These are phyloP conservation scores for Leccinum truebloodii DNA, from an alignment of 768 basidiomycete genomes.

Conservation along the genomic window DNA sequence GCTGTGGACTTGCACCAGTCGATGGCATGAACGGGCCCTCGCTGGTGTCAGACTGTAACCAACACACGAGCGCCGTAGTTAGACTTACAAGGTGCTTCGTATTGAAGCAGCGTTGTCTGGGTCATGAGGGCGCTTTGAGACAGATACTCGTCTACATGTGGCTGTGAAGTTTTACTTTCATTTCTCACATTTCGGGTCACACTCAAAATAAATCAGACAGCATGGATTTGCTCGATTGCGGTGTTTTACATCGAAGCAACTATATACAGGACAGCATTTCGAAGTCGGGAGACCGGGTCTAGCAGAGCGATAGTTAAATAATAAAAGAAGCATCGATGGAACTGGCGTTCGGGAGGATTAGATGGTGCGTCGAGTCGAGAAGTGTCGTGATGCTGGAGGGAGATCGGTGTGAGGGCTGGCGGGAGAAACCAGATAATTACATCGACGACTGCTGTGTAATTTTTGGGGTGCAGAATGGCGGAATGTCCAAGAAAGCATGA, in stretches of 20 bases:
- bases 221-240: constrained; percentile 13
- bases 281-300: constrained; percentile 18
- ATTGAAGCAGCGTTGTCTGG: constrained; percentile 73
- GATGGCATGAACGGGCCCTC: constrained; percentile 84
- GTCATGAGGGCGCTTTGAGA: constrained; percentile 45
- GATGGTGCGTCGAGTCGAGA: constrained; percentile 26
- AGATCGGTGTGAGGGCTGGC: constrained; percentile 12
- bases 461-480: constrained; percentile 25
- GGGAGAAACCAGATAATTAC: constrained; percentile 22
- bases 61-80: not conserved
- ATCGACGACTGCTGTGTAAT: constrained; percentile 26
- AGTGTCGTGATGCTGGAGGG: constrained; percentile 17
- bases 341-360: constrained; percentile 20
- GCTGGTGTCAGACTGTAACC: constrained; percentile 21
- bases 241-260: constrained; percentile 30
- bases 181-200: not conserved
- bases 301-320: constrained; percentile 23
- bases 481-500: constrained; percentile 28
- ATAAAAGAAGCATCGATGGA: constrained; percentile 19
- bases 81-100: constrained; percentile 81
- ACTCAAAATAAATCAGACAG: constrained; percentile 1
- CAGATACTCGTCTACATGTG: constrained; percentile 21
- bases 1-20: constrained; percentile 97
- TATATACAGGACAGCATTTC: constrained; percentile 34
- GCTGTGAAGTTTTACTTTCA: constrained; percentile 16